These are phyloP conservation scores for Solanum dulcamara DNA, from an alignment of 257 asterid genomes.

Conservation along the genomic window DNA sequence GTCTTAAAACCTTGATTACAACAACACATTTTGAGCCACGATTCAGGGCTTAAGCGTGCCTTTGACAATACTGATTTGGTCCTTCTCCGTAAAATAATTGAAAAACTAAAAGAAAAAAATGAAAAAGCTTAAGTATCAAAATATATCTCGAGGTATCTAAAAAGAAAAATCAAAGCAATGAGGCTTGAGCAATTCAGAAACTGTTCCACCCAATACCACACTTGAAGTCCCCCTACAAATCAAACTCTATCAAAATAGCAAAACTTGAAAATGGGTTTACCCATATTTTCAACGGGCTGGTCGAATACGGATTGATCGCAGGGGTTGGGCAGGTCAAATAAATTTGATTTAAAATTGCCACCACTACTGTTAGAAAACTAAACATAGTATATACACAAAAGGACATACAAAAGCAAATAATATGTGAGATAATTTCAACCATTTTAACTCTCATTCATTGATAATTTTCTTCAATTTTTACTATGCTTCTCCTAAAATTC, in stretches of 20 bases:
- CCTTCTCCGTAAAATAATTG: not conserved
- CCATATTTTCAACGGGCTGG: not conserved
- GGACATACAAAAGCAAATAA: not conserved
- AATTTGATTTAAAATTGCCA: not conserved
- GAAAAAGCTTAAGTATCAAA: not conserved
- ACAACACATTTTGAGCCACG: not conserved
- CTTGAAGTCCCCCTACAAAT: not conserved
- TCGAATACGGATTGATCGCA: not conserved
- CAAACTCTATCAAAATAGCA: not conserved
- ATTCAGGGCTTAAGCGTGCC: not conserved
- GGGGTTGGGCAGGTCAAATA: not conserved
- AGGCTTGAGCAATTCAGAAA: not conserved
- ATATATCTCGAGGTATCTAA: not conserved
- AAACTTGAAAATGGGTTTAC: not conserved
- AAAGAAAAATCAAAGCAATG: not conserved
- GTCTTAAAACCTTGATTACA: not conserved
- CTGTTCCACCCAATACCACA: not conserved
- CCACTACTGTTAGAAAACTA: not conserved
- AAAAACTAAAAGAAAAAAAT: not conserved
- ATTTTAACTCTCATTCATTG: not conserved
- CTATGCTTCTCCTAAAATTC: not conserved
- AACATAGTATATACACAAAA: not conserved
- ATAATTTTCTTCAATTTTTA: not conserved
- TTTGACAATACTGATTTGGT: not conserved
- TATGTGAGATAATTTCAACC: not conserved